Evolutionary conservation across 2,329 filamentous ascomycete species (phyloP), one percentile per base, ranked within the genome.

Genomic region (Nemania bipapillata): DNA sequence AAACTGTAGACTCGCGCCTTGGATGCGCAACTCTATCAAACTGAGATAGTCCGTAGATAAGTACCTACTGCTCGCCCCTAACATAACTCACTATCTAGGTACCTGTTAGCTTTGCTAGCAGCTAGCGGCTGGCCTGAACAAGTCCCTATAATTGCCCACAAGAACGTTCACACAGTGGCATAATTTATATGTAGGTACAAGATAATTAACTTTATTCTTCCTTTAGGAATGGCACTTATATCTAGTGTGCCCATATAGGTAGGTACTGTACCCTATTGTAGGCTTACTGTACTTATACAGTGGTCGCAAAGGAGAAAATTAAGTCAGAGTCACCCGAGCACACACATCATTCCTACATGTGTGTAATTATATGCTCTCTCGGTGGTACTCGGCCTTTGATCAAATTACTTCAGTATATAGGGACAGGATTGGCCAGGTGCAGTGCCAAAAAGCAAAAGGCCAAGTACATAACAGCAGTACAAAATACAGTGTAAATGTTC

Each of bases 281-380:
- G n/a, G 59, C 59, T 62, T 54, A 62, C 49, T 62, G 59, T 62
- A 54, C 24, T 26, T 42, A 22, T 17, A 45, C 40, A 15, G 40
- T 45, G 15, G 30, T 42, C 20, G 17, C 3, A 4, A 45, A n/a
- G 5, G 17, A 45, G 40, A n/a, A 45, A 45, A 45, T n/a, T 5
- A n/a, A 45, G 15, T 45, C 40, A 15, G n/a, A n/a, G n/a, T n/a
- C n/a, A 45, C 15, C 2, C 40, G 11, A 15, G 40, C 15, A 45
- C 40, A 2, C 15, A 17, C 3, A 35, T 35, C 32, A 35, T 35
- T 35, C 37, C 11, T 40, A 40, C 17, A 6, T 3, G 17, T 35
- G n/a, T n/a, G n/a, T n/a, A n/a, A n/a, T n/a, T n/a, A n/a, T n/a
- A n/a, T n/a, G n/a, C n/a, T n/a, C n/a, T 11, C 37, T 40, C 37